Base-by-base conservation (phyloP, 495 filamentous ascomycete genomes). In the Penicillium samsonianum region DNA sequence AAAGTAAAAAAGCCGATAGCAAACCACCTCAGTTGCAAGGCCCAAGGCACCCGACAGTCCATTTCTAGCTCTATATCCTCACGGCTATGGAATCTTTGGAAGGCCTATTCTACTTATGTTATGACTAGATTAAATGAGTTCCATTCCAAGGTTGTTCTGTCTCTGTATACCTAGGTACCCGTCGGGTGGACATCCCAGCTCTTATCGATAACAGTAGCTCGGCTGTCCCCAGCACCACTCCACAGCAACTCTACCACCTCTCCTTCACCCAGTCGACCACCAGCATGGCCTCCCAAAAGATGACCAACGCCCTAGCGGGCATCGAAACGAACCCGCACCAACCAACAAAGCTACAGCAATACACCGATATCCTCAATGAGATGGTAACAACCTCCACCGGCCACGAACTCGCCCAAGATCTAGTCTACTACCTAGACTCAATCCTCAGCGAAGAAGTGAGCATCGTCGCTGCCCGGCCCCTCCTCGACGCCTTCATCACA, bases 391-490 rank as follows among this genome's bases (percentile, higher is more conserved):
- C 71, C 53, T 81, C 87, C 7, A 62, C 80, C n/a, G 74, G 81
- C 28, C 67, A 77, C 31, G 77, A 81, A 49, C 70, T 88, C 10
- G 67, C 82, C n/a, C 67, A 78, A 57, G 86, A 92, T 70, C 78
- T 96, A 33, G 84, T 78, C 35, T 84, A 83, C 60, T 87, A 89
- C 62, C 77, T 87, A 37, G 81, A 88, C 63, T 83, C 84, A 17
- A 75, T 94, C 30, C 82, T 94, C 57, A 79, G 69, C 60, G 83
- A 88, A 58, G 77, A 77, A 43, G 76, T 93, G 43, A 89, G 90
- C 58, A 85, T 96, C 57, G 88, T 96, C 19, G 80, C 83, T 22
- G 84, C 87, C 3, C 85, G 92, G 14, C 82, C 84, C 3, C 80
- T 94, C 11, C 82, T 97, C 57, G 78, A 77, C 63, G 73, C 79